These are phyloP conservation scores for Primulina tabacum DNA, from an alignment of 257 asterid species.

Conservation along the genomic window DNA sequence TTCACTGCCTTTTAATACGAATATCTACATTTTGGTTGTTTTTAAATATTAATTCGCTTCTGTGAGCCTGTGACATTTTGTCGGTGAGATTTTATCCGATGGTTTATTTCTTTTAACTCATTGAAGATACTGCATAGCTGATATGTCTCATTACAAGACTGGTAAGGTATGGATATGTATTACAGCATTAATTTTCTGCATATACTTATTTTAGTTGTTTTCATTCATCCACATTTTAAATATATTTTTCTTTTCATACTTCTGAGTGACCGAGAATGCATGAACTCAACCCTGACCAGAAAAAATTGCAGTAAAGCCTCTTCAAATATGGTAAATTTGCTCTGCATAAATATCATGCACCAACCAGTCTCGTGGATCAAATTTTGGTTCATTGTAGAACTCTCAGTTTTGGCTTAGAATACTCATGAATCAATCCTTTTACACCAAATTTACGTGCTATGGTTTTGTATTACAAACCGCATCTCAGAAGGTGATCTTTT, in stretches of 20 bases:
- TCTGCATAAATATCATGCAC: not conserved
- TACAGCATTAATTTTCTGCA: slow-evolving; percentile 12
- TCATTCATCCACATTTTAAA: slow-evolving; percentile 6
- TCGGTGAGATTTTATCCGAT: not conserved
- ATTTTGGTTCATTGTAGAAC: not conserved
- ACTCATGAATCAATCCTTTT: slow-evolving; percentile 8
- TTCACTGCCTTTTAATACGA: not conserved
- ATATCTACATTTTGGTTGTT: too few relatives aligned
- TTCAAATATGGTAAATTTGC: too few relatives aligned
- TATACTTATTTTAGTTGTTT: slow-evolving; percentile 6
- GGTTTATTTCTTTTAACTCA: slow-evolving; percentile 35
- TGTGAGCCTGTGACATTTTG: not conserved
- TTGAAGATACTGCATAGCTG: slow-evolving; percentile 92
- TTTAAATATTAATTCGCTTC: not conserved
- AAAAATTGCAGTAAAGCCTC: too few relatives aligned
- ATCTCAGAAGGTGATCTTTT: too few relatives aligned
- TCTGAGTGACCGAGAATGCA: slow-evolving; percentile 4
- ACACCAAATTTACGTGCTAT: not conserved
- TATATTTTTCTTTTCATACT: slow-evolving; percentile 1
- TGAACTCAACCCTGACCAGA: not conserved
- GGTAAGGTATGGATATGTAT: slow-evolving; percentile 65
- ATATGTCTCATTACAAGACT: slow-evolving; percentile 89
- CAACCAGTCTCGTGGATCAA: not conserved
- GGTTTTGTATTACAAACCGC: too few relatives aligned
- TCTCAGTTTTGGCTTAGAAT: not conserved